Evolutionary conservation across 306 rosid species (phyloP).

Genomic region (Neltuma alba): DNA sequence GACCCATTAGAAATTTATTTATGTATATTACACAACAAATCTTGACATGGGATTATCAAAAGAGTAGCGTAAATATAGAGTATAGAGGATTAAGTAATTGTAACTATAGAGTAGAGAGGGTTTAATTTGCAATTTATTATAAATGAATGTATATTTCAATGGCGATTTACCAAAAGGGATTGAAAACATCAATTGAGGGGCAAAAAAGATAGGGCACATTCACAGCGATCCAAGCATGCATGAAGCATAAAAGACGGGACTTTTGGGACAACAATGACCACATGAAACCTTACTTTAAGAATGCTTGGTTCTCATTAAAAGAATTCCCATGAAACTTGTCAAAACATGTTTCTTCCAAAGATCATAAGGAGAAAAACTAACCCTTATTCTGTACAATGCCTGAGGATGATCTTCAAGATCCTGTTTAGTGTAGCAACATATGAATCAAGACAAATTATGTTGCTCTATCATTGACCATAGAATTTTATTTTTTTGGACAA

Average conservation of each 20-base stretch:
- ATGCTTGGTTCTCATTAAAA: constrained; percentile 51
- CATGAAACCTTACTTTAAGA: constrained; percentile 47
- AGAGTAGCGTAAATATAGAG: too few species aligned
- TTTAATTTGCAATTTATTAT: too few species aligned
- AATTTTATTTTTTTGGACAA: background rate
- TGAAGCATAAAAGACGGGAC: constrained; percentile 39
- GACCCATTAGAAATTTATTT: background rate
- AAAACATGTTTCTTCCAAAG: constrained; percentile 44
- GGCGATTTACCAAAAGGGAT: background rate
- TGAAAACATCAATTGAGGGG: background rate
- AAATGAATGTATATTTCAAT: too few species aligned
- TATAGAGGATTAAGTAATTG: too few species aligned
- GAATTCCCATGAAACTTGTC: constrained; percentile 41
- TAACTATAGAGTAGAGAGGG: too few species aligned
- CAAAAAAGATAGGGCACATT: constrained; percentile 17
- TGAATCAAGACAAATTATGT: background rate
- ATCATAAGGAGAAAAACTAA: background rate
- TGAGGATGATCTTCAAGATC: constrained; percentile 15
- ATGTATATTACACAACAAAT: background rate
- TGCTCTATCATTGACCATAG: background rate
- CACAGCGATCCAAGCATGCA: background rate
- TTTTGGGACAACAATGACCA: constrained; percentile 45
- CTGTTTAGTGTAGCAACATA: background rate
- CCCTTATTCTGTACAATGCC: background rate
- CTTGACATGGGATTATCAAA: background rate